Evolutionary conservation across 2,329 filamentous ascomycete species (phyloP).

Genomic region (Aureobasidium namibiae): DNA sequence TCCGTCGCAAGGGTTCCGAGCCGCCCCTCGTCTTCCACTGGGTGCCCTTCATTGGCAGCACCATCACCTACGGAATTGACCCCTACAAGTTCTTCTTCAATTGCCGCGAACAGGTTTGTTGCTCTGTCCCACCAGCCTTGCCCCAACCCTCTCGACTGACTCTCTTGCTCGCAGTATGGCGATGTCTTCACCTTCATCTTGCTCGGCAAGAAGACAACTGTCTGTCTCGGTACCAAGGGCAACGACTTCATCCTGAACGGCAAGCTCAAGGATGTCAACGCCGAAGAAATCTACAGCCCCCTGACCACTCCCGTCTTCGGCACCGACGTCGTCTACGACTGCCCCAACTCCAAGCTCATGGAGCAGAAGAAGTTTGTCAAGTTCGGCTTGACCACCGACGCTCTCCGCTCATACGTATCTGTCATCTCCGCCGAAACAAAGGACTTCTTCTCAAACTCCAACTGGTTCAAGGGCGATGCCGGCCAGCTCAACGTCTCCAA

Average conservation of each 20-base stretch:
- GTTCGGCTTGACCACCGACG: conserved; percentile 65
- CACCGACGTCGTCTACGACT: conserved; percentile 81
- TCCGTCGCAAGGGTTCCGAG: conserved; percentile 59
- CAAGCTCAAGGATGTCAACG: conserved; percentile 81
- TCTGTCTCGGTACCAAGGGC: conserved; percentile 70
- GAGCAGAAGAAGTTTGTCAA: conserved; percentile 96
- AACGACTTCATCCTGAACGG: conserved; percentile 91
- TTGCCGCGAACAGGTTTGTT: conserved; percentile 62
- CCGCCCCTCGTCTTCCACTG: conserved; percentile 57
- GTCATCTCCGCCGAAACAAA: conserved; percentile 69
- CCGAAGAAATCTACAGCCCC: conserved; percentile 81
- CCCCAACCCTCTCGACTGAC: not conserved
- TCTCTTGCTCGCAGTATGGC: conserved; percentile 53
- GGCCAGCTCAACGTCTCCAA: conserved; percentile 66
- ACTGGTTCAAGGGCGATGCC: conserved; percentile 54
- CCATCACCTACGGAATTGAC: conserved; percentile 89
- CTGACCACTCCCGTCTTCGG: conserved; percentile 68
- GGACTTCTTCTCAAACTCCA: conserved; percentile 57
- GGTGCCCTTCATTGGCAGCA: conserved; percentile 74
- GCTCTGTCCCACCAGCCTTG: conserved; percentile 12
- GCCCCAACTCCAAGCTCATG: conserved; percentile 86
- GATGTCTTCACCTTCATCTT: conserved; percentile 86
- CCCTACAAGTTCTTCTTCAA: conserved; percentile 76
- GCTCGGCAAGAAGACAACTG: conserved; percentile 81
- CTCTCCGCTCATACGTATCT: conserved; percentile 67